Conservation (phyloP, 75 land plant genomes). For the Pinus albicaulis region DNA sequence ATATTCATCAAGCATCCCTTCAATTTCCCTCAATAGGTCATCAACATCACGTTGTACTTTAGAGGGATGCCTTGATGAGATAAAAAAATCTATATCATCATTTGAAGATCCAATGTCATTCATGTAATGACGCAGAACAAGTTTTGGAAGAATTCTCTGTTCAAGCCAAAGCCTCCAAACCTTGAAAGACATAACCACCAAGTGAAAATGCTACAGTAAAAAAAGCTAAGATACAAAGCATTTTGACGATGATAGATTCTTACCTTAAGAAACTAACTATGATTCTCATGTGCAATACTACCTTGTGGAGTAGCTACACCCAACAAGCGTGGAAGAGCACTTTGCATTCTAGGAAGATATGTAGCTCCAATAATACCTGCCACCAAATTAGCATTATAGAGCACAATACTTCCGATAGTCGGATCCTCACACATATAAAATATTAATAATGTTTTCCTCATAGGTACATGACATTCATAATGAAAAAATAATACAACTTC, state of each 20-base stretch:
- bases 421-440: background rate
- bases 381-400: background rate
- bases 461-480: background rate
- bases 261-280: slow-evolving; percentile 93
- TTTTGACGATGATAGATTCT: background rate
- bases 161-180: slow-evolving; percentile 89
- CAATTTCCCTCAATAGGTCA: slow-evolving; percentile 99
- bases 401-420: too few relatives aligned
- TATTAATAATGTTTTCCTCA: background rate
- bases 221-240: background rate
- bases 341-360: slow-evolving; percentile 78
- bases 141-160: slow-evolving; percentile 78
- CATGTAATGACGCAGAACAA: slow-evolving; percentile 68
- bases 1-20: slow-evolving; percentile 96
- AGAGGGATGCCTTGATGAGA: slow-evolving; percentile 64
- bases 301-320: slow-evolving; percentile 90
- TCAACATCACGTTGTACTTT: slow-evolving; percentile 85
- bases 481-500: background rate
- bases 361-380: slow-evolving; percentile 76
- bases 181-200: slow-evolving; percentile 26
- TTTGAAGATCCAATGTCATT: slow-evolving; percentile 80
- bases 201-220: background rate
- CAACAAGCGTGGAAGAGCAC: slow-evolving; percentile 77
- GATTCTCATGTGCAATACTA: slow-evolving; percentile 81
- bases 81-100: slow-evolving; percentile 53